Percentiles rank a stretch among this genome's conserved stretches.
These are phyloP conservation scores for Penicillium expansum DNA, from an alignment of 2,329 filamentous ascomycete species.

Conservation along the genomic window DNA sequence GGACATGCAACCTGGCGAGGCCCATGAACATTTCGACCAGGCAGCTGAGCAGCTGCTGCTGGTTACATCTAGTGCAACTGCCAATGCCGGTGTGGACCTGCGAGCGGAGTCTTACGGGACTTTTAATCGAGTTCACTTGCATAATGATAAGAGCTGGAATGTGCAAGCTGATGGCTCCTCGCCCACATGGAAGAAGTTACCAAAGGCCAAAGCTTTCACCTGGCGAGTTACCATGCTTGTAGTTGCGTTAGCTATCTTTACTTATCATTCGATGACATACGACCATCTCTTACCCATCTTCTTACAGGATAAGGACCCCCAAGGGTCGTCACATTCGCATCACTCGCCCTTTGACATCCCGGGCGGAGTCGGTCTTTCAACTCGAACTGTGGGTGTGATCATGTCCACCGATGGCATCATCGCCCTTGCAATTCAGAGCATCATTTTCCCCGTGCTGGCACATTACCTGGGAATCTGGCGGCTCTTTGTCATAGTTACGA, in stretches of 20 bases:
- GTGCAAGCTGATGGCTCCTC: slow-evolving; percentile 48
- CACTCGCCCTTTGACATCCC: slow-evolving; percentile 54
- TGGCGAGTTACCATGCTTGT: slow-evolving; percentile 71
- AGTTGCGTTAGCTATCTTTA: slow-evolving; percentile 82
- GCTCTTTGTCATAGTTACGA: slow-evolving; percentile 62
- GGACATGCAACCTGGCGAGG: slow-evolving; percentile 63
- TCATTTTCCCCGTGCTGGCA: slow-evolving; percentile 66
- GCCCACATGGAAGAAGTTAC: slow-evolving; percentile 38
- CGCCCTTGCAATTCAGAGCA: slow-evolving; percentile 68
- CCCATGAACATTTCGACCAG: slow-evolving; percentile 39
- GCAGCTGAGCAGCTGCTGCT: slow-evolving; percentile 70
- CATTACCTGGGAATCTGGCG: slow-evolving; percentile 65
- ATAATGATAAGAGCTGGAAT: slow-evolving; percentile 54
- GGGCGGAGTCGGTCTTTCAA: slow-evolving; percentile 65
- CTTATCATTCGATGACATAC: slow-evolving; percentile 93
- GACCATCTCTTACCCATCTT: slow-evolving; percentile 92
- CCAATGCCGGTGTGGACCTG: slow-evolving; percentile 69
- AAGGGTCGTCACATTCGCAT: slow-evolving; percentile 27
- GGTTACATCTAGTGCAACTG: slow-evolving; percentile 69
- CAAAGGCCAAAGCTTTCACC: slow-evolving; percentile 53
- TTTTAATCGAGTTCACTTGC: slow-evolving; percentile 58
- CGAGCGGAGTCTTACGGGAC: slow-evolving; percentile 78
- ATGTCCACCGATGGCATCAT: slow-evolving; percentile 69
- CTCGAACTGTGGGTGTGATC: slow-evolving; percentile 66
- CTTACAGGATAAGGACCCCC: slow-evolving; percentile 66